Evolutionary conservation across 192 early-diverging fungal genomes (phyloP), one percentile per base, ranked within the genome.

Genomic region (Jimgerdemannia lactiflua): DNA sequence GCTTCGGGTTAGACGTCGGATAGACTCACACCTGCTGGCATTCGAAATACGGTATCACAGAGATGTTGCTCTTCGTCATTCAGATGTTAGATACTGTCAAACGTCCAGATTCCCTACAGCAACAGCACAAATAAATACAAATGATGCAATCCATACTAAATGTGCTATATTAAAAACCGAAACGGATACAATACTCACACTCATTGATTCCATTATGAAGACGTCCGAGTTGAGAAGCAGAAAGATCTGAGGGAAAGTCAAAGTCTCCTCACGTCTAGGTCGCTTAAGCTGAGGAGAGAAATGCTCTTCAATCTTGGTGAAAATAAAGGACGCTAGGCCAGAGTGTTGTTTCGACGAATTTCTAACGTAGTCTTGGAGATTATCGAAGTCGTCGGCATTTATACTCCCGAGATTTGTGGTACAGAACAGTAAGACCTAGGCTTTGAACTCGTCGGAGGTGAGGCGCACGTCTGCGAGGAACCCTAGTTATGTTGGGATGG

Each of bases 101-200:
- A 54, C 11, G 49, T 54, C 4, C 11, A 54, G 11, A 54, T 7
- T 4, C 49, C 49, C 49, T 54, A 54, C 49, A 54, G 11, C 11
- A 54, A 54, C 49, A 54, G 49, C 4, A 54, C 69, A 29, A 74
- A 74, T 67, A 74, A 74, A 42, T 43, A 74, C 39, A 70, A 67
- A 66, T n/a, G 3, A 59, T 29, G 42, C 1, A 74, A 74, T 74
- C 4, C 18, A 11, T 67, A 29, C 29, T 67, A 41, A 19, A 29
- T 29, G 66, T 74, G 4, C 4, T 20, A 65, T 39, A n/a, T 43
- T 67, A 54, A 4, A 54, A 54, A 54, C 49, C 29, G 71, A 72
- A 72, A 72, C 63, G 40, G 54, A 72, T 9, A 72, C 3, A 72
- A 49, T 63, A 20, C 59, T 43, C 65, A n/a, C 67, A 4, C 4